Conservation (phyloP, 306 rosid species). For the Astragalus membranaceus region DNA sequence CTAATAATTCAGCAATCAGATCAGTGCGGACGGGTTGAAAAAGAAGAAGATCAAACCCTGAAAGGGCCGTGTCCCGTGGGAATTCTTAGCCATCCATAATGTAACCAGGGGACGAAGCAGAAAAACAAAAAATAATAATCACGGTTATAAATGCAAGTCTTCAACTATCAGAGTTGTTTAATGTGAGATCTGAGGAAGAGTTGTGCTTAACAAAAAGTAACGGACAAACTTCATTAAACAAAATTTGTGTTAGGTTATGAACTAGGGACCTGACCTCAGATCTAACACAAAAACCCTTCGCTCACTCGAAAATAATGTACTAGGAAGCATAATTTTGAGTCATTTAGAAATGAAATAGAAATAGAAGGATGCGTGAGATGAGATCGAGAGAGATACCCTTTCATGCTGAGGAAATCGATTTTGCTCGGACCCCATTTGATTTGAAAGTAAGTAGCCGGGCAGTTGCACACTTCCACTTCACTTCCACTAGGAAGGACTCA, state of each 20-base stretch:
- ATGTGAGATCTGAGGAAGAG: slow-evolving; percentile 36
- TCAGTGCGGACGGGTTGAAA: neutral
- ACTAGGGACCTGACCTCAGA: slow-evolving; percentile 33
- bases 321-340: neutral
- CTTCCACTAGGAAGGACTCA: neutral
- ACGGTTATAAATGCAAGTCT: neutral
- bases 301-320: neutral
- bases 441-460: neutral
- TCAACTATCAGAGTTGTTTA: neutral
- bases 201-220: slow-evolving; percentile 2
- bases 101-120: neutral
- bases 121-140: neutral
- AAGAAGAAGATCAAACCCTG: too few species aligned
- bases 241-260: slow-evolving; percentile 18
- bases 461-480: neutral
- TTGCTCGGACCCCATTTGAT: slow-evolving; percentile 84
- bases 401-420: slow-evolving; percentile 82
- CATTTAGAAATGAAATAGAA: neutral
- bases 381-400: slow-evolving; percentile 49
- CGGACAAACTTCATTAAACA: neutral
- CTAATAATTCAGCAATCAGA: slow-evolving; percentile 20
- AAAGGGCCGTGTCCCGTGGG: too few species aligned
- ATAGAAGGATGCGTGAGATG: neutral
- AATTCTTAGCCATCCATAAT: too few species aligned
- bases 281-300: slow-evolving; percentile 34